These are phyloP conservation scores for Sordaria brevicollis DNA, from an alignment of 495 filamentous ascomycete genomes.

Conservation along the genomic window DNA sequence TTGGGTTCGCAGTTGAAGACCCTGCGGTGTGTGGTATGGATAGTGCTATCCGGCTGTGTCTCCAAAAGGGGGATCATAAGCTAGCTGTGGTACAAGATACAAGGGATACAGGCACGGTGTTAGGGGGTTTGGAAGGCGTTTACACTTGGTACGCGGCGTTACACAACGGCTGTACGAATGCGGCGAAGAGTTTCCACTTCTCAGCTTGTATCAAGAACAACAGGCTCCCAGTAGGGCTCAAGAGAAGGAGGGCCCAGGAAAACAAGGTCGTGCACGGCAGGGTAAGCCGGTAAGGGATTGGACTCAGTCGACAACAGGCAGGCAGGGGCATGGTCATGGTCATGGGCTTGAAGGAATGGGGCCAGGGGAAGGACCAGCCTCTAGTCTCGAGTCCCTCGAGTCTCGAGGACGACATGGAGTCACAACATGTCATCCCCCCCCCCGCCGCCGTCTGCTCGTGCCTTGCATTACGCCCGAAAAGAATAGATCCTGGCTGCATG, in stretches of 20 bases:
- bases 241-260: background rate
- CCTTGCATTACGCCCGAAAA: background rate
- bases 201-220: background rate
- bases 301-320: background rate
- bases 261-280: background rate
- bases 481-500: background rate
- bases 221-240: background rate
- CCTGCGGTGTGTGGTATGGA: background rate
- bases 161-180: background rate
- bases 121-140: background rate
- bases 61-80: background rate
- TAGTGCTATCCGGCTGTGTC: background rate
- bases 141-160: background rate
- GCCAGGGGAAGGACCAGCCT: background rate
- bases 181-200: background rate
- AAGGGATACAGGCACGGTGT: background rate
- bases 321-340: background rate
- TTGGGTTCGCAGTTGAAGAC: background rate
- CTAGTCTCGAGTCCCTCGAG: background rate
- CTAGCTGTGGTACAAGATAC: background rate
- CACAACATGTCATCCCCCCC: background rate
- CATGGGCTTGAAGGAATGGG: background rate
- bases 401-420: background rate
- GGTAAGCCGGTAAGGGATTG: too few relatives aligned
- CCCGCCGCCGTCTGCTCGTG: background rate